Percentiles rank a stretch among this genome's conserved stretches.
These are phyloP conservation scores for Diversispora eburnea DNA, from an alignment of 192 early-diverging fungal species.

Conservation along the genomic window DNA sequence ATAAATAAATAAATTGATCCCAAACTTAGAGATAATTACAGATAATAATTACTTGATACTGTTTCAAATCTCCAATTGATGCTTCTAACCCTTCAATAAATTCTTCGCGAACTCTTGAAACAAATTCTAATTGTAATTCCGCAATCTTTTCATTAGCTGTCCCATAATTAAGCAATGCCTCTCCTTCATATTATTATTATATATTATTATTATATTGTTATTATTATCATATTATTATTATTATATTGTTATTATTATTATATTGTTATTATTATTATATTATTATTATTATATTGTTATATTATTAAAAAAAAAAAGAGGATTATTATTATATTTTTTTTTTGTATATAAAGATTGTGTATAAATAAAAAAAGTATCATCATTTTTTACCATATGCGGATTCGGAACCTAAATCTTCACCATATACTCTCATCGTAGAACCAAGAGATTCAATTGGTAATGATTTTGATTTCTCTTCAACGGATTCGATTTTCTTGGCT, in stretches of 20 bases:
- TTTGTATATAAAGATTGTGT: too few relatives aligned
- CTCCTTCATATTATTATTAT: constrained; percentile 43
- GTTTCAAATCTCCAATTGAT: constrained; percentile 46
- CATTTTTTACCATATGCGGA: constrained; percentile 39
- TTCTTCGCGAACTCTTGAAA: constrained; percentile 33
- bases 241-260: background rate
- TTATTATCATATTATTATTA: background rate
- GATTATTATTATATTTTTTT: background rate
- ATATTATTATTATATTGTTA: background rate
- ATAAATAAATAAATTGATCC: too few relatives aligned
- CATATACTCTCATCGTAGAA: constrained; percentile 59
- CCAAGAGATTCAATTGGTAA: constrained; percentile 64
- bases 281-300: constrained; percentile 17
- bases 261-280: background rate
- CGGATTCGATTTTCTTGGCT: constrained; percentile 65
- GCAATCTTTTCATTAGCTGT: constrained; percentile 46
- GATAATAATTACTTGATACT: constrained; percentile 48
- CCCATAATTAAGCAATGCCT: constrained; percentile 49
- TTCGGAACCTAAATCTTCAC: constrained; percentile 41
- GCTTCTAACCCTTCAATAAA: constrained; percentile 40
- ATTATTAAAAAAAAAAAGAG: background rate
- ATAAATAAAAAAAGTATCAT: constrained; percentile 29
- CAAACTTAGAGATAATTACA: constrained; percentile 33
- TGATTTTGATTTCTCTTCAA: constrained; percentile 61
- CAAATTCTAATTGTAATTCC: constrained; percentile 44